phyloP scores from a whole-genome alignment of 495 filamentous ascomycete species.

The Daldinia decipiens region DNA sequence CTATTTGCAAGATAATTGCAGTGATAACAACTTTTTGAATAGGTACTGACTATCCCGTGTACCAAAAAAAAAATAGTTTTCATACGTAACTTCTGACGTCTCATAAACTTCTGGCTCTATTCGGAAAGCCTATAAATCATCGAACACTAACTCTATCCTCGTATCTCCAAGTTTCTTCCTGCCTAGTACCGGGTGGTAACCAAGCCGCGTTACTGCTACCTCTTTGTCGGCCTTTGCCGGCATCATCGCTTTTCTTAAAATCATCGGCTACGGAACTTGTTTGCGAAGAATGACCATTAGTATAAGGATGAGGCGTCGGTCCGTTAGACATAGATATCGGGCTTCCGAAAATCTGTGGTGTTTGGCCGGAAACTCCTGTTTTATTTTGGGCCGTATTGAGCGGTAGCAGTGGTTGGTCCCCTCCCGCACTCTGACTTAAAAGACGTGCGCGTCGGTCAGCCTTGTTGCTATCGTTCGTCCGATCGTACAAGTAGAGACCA shows the following conservation, averaged over 20 bases:
- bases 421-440: constrained; percentile 53
- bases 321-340: constrained; percentile 43
- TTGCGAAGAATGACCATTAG: constrained; percentile 50
- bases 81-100: constrained; percentile 28
- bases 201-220: constrained; percentile 69
- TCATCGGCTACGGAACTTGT: constrained; percentile 55
- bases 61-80: constrained; percentile 11
- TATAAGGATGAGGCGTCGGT: constrained; percentile 42
- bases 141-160: constrained; percentile 55
- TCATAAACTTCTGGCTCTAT: constrained; percentile 19
- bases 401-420: constrained; percentile 73
- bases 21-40: constrained; percentile 14
- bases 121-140: constrained; percentile 10
- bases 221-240: constrained; percentile 61
- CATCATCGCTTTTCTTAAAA: constrained; percentile 71
- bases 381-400: constrained; percentile 57
- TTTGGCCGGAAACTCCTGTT: constrained; percentile 31
- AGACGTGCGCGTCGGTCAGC: constrained; percentile 75
- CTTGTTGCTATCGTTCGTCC: constrained; percentile 84
- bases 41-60: constrained; percentile 6
- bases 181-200: constrained; percentile 77
- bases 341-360: constrained; percentile 49
- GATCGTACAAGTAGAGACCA: constrained; percentile 95
- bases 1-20: constrained; percentile 36
- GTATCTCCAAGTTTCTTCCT: constrained; percentile 83